Percentiles rank a stretch among this genome's conserved stretches.
These are phyloP conservation scores for Dipodascus geniculatus DNA, from an alignment of 805 yeast genomes.

Conservation along the genomic window DNA sequence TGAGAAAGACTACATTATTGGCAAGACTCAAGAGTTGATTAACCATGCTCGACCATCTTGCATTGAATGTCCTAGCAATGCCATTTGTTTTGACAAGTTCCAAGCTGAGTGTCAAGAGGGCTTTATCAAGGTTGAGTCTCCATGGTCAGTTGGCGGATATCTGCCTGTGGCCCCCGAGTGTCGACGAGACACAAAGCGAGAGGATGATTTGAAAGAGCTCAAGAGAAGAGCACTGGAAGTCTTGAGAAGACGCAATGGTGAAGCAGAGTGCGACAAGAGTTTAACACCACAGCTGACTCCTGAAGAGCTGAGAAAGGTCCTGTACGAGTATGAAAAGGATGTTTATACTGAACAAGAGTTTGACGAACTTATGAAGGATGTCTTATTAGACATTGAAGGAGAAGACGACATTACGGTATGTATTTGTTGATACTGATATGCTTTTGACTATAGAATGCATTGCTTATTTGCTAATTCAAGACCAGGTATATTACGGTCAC, in stretches of 20 bases:
- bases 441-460: neutral
- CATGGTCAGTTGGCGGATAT: conserved; percentile 42
- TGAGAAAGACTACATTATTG: neutral
- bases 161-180: conserved; percentile 57
- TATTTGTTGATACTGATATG: neutral
- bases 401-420: conserved; percentile 19
- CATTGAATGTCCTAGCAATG: conserved; percentile 70
- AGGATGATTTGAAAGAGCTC: conserved; percentile 39
- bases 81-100: conserved; percentile 53
- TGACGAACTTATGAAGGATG: conserved; percentile 61
- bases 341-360: conserved; percentile 41
- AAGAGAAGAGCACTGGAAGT: conserved; percentile 33
- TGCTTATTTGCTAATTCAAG: neutral
- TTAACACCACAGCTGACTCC: conserved; percentile 28
- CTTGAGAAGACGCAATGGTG: conserved; percentile 58
- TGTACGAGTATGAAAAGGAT: conserved; percentile 15
- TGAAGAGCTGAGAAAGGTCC: conserved; percentile 18
- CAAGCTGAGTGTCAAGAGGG: conserved; percentile 62
- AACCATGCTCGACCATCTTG: conserved; percentile 39
- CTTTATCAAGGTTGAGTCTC: conserved; percentile 39
- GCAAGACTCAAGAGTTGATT: neutral
- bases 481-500: neutral
- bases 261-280: conserved; percentile 42
- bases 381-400: conserved; percentile 52
- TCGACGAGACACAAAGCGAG: conserved; percentile 62